Evolutionary conservation across 73 alveolate genomes (phyloP).

Genomic region (Paraurostyla sp.): DNA sequence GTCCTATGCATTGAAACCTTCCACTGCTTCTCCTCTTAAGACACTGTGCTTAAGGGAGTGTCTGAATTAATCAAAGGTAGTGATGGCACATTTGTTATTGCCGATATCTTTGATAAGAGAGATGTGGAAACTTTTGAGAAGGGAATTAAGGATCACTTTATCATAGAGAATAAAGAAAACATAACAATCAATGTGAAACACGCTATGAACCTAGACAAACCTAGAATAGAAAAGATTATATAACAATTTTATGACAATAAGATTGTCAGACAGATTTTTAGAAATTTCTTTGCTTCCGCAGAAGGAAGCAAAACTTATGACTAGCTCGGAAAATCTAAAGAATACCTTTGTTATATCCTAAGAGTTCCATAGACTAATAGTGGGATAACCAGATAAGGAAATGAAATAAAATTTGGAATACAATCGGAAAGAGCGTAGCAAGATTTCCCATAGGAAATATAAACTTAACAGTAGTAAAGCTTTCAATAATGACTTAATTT

Average conservation of each 20-base stretch:
- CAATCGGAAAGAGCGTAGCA: background rate
- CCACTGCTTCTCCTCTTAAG: slow-evolving; percentile 71
- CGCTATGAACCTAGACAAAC: slow-evolving; percentile 31
- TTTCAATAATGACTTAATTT: too few species aligned
- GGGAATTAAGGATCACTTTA: background rate
- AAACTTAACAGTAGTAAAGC: too few species aligned
- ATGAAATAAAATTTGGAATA: background rate
- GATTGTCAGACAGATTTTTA: background rate
- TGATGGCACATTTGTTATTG: slow-evolving; percentile 31
- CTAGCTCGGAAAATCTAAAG: slow-evolving; percentile 37
- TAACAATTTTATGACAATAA: background rate
- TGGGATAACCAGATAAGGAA: background rate
- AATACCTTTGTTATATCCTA: slow-evolving; percentile 31
- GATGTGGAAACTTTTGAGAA: background rate
- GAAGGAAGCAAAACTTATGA: slow-evolving; percentile 42
- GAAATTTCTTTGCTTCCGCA: slow-evolving; percentile 44
- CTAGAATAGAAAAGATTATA: background rate
- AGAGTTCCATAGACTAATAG: background rate
- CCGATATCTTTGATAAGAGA: slow-evolving; percentile 39
- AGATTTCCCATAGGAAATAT: background rate
- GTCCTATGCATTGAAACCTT: slow-evolving; percentile 86
- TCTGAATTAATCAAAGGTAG: background rate
- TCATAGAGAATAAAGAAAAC: slow-evolving; percentile 1
- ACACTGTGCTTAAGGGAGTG: background rate
- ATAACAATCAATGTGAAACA: slow-evolving; percentile 40